phyloP scores from a whole-genome alignment of 371 early-diverging fungal genomes.

The Conidiobolus incongruus region DNA sequence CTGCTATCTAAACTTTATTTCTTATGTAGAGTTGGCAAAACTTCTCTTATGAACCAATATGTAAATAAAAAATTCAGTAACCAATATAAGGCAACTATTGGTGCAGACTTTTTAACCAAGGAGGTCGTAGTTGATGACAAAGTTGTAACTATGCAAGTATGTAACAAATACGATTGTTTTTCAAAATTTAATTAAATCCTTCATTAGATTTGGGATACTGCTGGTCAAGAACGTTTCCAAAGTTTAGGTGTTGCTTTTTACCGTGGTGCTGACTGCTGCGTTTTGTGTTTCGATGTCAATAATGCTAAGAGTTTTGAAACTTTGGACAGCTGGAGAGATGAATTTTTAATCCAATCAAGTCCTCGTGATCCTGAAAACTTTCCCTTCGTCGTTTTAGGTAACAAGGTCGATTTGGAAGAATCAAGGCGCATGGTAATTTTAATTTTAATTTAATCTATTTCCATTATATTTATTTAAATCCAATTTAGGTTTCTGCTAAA shows the following conservation, averaged over 20 bases:
- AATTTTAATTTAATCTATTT: background rate
- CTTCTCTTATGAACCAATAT: slow-evolving; percentile 97
- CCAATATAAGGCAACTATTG: slow-evolving; percentile 99
- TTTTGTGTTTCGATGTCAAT: slow-evolving; percentile 92
- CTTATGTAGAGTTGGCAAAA: slow-evolving; percentile 67
- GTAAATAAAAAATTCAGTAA: slow-evolving; percentile 93
- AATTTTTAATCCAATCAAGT: slow-evolving; percentile 84
- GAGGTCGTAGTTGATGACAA: slow-evolving; percentile 82
- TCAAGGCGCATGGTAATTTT: slow-evolving; percentile 38
- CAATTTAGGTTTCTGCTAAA: slow-evolving; percentile 60
- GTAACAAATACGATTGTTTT: background rate
- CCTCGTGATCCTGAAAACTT: slow-evolving; percentile 91
- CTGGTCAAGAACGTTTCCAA: slow-evolving; percentile 94
- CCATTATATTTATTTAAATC: slow-evolving; percentile 53
- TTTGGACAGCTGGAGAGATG: slow-evolving; percentile 92
- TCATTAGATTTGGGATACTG: slow-evolving; percentile 76
- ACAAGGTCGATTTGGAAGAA: slow-evolving; percentile 95
- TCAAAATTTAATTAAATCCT: background rate
- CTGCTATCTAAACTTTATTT: background rate
- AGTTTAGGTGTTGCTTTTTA: slow-evolving; percentile 94
- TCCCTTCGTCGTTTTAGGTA: slow-evolving; percentile 94
- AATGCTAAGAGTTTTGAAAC: slow-evolving; percentile 87
- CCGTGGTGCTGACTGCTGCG: slow-evolving; percentile 98
- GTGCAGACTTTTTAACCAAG: slow-evolving; percentile 99
- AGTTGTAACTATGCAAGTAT: slow-evolving; percentile 77